A percentile compares a stretch with the other conserved stretches of the same genome.
Evolutionary conservation across 2,329 filamentous ascomycete species (phyloP).

Genomic region (Aspergillus bombycis): DNA sequence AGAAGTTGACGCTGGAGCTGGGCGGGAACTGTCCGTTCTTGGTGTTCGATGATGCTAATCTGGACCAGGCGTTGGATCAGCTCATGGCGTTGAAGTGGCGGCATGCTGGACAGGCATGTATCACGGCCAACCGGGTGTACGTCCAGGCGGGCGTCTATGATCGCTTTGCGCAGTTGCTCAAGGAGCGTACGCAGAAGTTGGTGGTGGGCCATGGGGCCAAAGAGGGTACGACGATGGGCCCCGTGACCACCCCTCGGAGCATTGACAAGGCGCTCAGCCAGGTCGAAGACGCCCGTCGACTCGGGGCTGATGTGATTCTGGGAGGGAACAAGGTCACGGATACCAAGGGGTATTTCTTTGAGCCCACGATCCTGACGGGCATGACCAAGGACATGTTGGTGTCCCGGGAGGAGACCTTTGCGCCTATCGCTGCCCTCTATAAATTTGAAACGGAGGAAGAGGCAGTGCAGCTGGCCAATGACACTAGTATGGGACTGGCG

Average conservation of each 20-base stretch:
- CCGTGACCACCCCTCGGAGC: slow-evolving; percentile 60
- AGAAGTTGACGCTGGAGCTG: slow-evolving; percentile 67
- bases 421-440: slow-evolving; percentile 65
- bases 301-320: slow-evolving; percentile 65
- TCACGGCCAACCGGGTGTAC: slow-evolving; percentile 50
- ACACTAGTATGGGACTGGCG: slow-evolving; percentile 67
- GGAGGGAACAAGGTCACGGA: slow-evolving; percentile 56
- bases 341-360: slow-evolving; percentile 69
- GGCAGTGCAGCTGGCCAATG: slow-evolving; percentile 62
- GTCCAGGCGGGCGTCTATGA: slow-evolving; percentile 51
- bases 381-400: slow-evolving; percentile 63
- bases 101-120: slow-evolving; percentile 49
- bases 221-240: slow-evolving; percentile 61
- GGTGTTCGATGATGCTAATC: slow-evolving; percentile 66
- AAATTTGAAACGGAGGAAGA: slow-evolving; percentile 69
- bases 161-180: slow-evolving; percentile 58
- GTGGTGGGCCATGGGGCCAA: slow-evolving; percentile 64
- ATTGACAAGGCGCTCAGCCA: slow-evolving; percentile 61
- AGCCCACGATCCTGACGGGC: slow-evolving; percentile 66
- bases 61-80: slow-evolving; percentile 51
- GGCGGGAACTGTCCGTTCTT: slow-evolving; percentile 68
- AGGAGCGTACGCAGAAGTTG: slow-evolving; percentile 55
- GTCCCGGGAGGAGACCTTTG: slow-evolving; percentile 66
- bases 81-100: slow-evolving; percentile 48
- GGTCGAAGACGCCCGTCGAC: slow-evolving; percentile 65